These are phyloP conservation scores for Neopestalotiopsis clavispora DNA, from an alignment of 2,329 filamentous ascomycete species.

Conservation along the genomic window DNA sequence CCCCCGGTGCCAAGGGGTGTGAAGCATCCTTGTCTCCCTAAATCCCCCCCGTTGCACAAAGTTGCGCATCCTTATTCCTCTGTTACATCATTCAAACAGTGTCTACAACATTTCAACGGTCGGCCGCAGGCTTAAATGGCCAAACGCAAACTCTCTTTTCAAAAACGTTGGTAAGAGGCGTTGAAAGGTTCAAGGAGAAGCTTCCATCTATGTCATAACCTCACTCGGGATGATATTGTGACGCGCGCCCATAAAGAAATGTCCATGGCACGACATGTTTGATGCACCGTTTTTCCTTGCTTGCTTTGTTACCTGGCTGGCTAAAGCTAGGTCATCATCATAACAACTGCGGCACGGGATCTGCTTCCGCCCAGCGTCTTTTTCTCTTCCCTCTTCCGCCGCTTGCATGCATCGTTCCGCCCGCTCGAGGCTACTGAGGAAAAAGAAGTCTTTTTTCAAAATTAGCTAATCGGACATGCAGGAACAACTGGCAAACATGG, in stretches of 20 bases:
- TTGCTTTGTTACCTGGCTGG: not conserved
- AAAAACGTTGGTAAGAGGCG: not conserved
- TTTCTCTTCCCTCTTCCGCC: not conserved
- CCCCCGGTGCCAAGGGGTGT: not conserved
- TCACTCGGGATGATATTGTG: not conserved
- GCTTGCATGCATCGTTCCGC: not conserved
- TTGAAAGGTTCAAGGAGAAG: not conserved
- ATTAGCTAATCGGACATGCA: conserved; percentile 1
- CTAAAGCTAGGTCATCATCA: not conserved
- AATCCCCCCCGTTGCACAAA: not conserved
- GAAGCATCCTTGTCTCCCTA: not conserved
- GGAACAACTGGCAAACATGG: conserved; percentile 5
- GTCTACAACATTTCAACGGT: not conserved
- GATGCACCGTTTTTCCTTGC: not conserved
- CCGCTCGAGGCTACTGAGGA: not conserved
- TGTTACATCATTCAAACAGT: not conserved
- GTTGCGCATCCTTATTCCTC: not conserved
- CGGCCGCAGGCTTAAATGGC: not conserved
- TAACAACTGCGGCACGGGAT: not conserved
- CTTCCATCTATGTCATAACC: not conserved
- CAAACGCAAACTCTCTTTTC: too few relatives aligned
- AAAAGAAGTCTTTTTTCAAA: not conserved
- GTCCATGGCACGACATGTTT: not conserved
- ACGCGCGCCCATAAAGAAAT: not conserved
- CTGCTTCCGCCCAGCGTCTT: not conserved